Evolutionary conservation across 768 basidiomycete genomes (phyloP), one percentile per base, ranked within the genome.

Genomic region (Collybia sordida): DNA sequence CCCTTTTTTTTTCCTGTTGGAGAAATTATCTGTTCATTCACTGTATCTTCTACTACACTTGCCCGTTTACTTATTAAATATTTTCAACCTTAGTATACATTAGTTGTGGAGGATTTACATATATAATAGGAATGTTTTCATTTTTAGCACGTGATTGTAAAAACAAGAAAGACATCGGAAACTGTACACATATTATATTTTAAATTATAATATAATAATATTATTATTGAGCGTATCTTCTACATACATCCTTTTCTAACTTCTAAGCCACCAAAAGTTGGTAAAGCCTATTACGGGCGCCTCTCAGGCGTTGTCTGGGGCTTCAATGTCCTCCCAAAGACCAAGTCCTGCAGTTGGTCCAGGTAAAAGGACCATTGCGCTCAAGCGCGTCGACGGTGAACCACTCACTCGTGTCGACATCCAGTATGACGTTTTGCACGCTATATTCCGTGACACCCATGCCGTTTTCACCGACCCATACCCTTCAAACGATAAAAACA

Each of bases 351-450:
- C 61, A 24, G 31, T 49, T 11, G 31, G 31, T 31, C 47, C 53
- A 52, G 69, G 66, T 15, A 70, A 74, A 51, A 77, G 77, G 64
- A 63, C 67, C 5, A 54, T 73, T 18, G 70, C 76, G 47, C 71
- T 81, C 52, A 77, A 85, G 62, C 78, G 75, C 58, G 67, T 68
- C 31, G 86, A 89, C 58, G 85, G 82, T 27, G 82, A 86, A 56
- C 83, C 86, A 31, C 70, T 90, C 18, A 79, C 79, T 39, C 79
- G 88, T 42, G 67, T 67, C 31, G 88, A 90, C 67, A 75, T 90
- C 40, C 87, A 90, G 67, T 86, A 83, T 66, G 90, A 93, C 70
- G 78, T 94, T 45, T 83, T 96, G 47, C 61, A 84, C 57, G 71
- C 74, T 66, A 82, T 95, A 59, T 96, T 95, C 70, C 74, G 75